phyloP scores from a whole-genome alignment of 352 stramenopile species.

The Phytophthora fragariaefolia region DNA sequence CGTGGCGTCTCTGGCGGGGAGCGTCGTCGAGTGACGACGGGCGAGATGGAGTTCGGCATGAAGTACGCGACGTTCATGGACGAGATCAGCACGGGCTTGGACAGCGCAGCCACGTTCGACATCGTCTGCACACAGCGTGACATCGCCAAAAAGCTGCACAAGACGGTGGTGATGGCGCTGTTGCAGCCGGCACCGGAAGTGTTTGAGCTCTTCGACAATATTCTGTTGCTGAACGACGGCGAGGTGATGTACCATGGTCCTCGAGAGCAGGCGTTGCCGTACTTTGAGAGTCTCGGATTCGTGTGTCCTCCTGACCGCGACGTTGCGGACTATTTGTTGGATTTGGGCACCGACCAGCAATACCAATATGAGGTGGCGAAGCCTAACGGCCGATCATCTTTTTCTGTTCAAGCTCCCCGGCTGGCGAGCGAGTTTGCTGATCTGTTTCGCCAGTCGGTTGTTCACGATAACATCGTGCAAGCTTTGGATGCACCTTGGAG shows the following conservation, averaged over 20 bases:
- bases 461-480: conserved; percentile 41
- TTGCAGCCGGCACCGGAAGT: conserved; percentile 91
- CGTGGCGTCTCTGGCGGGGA: conserved; percentile 70
- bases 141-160: conserved; percentile 46
- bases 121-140: conserved; percentile 64
- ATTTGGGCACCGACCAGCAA: conserved; percentile 39
- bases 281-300: conserved; percentile 62
- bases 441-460: conserved; percentile 25
- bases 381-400: conserved; percentile 9
- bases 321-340: conserved; percentile 46
- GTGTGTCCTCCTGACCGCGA: conserved; percentile 36
- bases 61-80: conserved; percentile 79
- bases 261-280: conserved; percentile 31
- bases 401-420: conserved; percentile 6
- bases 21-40: conserved; percentile 53
- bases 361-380: conserved; percentile 31
- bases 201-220: conserved; percentile 91
- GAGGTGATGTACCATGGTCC: conserved; percentile 56
- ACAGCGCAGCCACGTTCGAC: conserved; percentile 87
- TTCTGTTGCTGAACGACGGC: conserved; percentile 59
- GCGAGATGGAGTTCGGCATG: conserved; percentile 44
- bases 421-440: conserved; percentile 28
- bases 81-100: conserved; percentile 91
- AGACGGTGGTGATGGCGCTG: conserved; percentile 68
- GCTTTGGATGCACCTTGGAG: conserved; percentile 57